Evolutionary conservation across 768 basidiomycete species (phyloP).

Genomic region (Pleurotus cornucopiae): DNA sequence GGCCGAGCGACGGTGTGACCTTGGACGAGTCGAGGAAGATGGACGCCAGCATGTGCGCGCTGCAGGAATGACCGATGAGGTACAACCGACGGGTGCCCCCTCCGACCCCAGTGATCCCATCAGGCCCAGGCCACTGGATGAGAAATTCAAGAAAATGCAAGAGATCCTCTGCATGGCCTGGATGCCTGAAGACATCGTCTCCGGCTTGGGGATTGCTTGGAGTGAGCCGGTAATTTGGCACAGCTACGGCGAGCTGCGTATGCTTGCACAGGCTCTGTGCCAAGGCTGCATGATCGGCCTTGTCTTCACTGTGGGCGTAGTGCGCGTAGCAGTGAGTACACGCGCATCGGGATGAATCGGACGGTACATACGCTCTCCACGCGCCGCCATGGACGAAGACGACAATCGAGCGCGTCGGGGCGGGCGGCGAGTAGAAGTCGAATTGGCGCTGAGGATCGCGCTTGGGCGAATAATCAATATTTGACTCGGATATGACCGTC

Average conservation of each 20-base stretch:
- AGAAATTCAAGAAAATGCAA: conserved; percentile 61
- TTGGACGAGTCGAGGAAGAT: conserved; percentile 56
- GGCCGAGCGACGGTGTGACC: conserved; percentile 39
- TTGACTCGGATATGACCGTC: neutral
- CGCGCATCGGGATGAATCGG: neutral
- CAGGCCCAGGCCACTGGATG: conserved; percentile 37
- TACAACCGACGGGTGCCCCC: conserved; percentile 43
- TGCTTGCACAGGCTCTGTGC: conserved; percentile 47
- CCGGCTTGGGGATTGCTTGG: conserved; percentile 31
- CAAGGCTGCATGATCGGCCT: conserved; percentile 49
- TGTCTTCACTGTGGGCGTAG: conserved; percentile 57
- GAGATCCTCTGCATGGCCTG: conserved; percentile 65
- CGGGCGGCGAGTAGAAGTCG: conserved; percentile 27
- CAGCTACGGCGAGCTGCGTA: conserved; percentile 55
- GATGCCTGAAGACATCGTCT: conserved; percentile 49
- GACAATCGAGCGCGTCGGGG: neutral
- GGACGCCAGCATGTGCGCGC: conserved; percentile 74
- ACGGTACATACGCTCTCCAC: conserved; percentile 63
- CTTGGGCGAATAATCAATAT: conserved; percentile 34
- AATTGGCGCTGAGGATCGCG: conserved; percentile 39
- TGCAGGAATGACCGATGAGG: conserved; percentile 77
- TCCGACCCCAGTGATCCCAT: conserved; percentile 12
- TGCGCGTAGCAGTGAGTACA: neutral
- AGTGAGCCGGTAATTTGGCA: conserved; percentile 79
- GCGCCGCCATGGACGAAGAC: conserved; percentile 79